Conservation (phyloP, 176 grass and related monocot species). For the Chrysopogon serrulatus region DNA sequence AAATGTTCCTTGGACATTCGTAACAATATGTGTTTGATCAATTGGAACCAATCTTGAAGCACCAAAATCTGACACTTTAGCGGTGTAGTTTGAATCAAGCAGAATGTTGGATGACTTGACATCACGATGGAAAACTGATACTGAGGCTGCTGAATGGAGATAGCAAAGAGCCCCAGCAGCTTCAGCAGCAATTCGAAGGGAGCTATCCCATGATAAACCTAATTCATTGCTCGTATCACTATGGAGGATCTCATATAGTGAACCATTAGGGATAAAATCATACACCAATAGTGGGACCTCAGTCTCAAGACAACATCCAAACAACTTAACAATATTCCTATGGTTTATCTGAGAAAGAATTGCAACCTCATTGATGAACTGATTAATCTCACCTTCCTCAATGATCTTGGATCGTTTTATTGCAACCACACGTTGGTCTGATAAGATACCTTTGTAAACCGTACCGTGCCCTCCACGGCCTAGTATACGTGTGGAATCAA, state of each 20-base stretch:
- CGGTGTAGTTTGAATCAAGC: too few species aligned
- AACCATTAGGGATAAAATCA: background rate
- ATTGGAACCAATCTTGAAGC: too few species aligned
- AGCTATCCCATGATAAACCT: background rate
- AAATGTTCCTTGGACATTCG: too few species aligned
- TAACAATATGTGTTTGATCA: too few species aligned
- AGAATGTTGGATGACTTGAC: too few species aligned
- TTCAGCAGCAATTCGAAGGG: background rate
- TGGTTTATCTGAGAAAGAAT: background rate
- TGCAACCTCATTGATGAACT: constrained; percentile 8
- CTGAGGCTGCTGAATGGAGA: too few species aligned
- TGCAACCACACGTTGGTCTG: background rate
- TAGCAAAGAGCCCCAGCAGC: too few species aligned
- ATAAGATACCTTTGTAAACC: background rate
- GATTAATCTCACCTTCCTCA: background rate
- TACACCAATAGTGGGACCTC: background rate
- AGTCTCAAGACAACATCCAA: constrained; percentile 3
- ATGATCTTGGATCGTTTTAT: background rate
- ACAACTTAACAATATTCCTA: background rate
- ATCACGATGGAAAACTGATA: too few species aligned
- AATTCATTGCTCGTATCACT: background rate
- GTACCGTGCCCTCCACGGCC: background rate
- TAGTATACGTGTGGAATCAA: background rate
- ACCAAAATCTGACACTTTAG: too few species aligned
- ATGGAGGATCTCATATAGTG: background rate